phyloP scores from a whole-genome alignment of 352 stramenopile genomes.

The Saprolegnia parasitica region DNA sequence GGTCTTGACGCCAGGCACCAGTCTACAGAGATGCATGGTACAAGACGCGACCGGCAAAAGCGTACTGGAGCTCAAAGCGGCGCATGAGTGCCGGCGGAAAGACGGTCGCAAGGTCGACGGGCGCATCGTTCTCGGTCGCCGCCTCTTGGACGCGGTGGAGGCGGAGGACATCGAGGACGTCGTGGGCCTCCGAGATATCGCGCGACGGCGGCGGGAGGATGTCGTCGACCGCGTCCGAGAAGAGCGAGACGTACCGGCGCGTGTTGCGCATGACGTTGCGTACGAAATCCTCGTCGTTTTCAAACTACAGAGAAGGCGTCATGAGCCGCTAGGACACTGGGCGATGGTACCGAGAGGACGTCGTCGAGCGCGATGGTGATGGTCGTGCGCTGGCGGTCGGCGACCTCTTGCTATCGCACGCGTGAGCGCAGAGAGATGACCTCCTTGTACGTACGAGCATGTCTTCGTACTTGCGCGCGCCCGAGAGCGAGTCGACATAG shows the following conservation, averaged over 20 bases:
- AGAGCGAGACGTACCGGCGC: conserved; percentile 82
- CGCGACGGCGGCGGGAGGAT: conserved; percentile 72
- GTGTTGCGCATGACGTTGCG: conserved; percentile 82
- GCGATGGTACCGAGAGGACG: conserved; percentile 55
- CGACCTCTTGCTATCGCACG: conserved; percentile 71
- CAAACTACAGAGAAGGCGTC: conserved; percentile 40
- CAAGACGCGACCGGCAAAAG: not conserved
- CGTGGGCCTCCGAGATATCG: conserved; percentile 74
- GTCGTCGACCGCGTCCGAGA: conserved; percentile 85
- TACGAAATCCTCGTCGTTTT: conserved; percentile 80
- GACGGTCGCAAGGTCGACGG: conserved; percentile 44
- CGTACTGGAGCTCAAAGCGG: conserved; percentile 66
- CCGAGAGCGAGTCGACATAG: conserved; percentile 74
- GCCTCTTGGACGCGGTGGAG: conserved; percentile 67
- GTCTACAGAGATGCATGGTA: conserved; percentile 18
- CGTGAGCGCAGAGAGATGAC: conserved; percentile 4
- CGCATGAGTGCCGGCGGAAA: conserved; percentile 92
- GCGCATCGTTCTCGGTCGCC: conserved; percentile 34
- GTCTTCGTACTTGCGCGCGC: conserved; percentile 69
- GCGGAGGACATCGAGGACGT: conserved; percentile 81
- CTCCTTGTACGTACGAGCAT: conserved; percentile 53
- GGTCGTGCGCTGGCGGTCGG: conserved; percentile 74
- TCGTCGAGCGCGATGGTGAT: conserved; percentile 77
- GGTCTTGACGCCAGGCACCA: conserved; percentile 79
- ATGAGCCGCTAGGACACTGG: not conserved